Percentiles rank a stretch among this genome's conserved stretches.
Evolutionary conservation across 2,329 filamentous ascomycete genomes (phyloP).

Genomic region (Phialophora verrucosa): DNA sequence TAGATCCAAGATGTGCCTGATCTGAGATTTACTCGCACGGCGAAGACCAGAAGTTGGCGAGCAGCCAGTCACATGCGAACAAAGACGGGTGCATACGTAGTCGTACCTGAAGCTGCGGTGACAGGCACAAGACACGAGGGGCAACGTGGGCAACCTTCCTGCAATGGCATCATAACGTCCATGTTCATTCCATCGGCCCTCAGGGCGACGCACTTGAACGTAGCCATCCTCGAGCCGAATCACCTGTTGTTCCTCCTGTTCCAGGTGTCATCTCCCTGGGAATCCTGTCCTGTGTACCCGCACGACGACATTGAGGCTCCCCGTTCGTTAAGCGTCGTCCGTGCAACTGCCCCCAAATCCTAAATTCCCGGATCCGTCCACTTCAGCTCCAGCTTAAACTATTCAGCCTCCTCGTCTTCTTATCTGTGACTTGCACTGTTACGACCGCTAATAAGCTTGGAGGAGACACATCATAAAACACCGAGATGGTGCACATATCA

Average conservation of each 20-base stretch:
- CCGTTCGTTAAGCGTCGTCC: neutral
- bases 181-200: neutral
- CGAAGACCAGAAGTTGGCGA: neutral
- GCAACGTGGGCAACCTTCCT: neutral
- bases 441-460: neutral
- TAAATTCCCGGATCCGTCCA: slow-evolving; percentile 8
- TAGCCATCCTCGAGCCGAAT: neutral
- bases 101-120: slow-evolving; percentile 7
- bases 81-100: neutral
- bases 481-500: slow-evolving; percentile 60
- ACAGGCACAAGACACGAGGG: neutral
- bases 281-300: neutral
- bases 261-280: neutral
- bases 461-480: neutral
- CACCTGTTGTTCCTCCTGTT: neutral
- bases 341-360: slow-evolving; percentile 5
- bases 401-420: slow-evolving; percentile 3
- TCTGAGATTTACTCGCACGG: neutral
- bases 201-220: neutral
- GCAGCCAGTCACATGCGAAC: neutral
- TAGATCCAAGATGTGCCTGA: neutral
- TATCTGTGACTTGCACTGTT: neutral
- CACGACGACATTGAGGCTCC: neutral
- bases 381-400: slow-evolving; percentile 14
- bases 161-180: neutral